Percentiles rank a stretch among this genome's conserved stretches.
Conservation (phyloP, 495 filamentous ascomycete species). For the Amniculicola lignicola region DNA sequence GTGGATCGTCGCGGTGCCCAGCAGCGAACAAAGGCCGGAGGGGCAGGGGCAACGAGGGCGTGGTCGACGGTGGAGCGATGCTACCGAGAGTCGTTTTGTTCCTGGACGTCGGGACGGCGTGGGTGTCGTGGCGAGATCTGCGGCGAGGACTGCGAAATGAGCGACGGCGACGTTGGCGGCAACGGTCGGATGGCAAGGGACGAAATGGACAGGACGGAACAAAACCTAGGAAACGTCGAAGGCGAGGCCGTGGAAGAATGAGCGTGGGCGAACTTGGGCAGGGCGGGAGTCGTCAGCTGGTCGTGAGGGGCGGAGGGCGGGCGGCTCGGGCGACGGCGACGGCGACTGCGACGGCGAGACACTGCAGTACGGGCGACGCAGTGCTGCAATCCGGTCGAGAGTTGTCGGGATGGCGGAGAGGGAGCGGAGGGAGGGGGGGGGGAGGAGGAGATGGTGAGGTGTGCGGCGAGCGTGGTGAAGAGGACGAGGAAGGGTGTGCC, state of each 20-base stretch:
- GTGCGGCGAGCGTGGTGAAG: slow-evolving; percentile 6
- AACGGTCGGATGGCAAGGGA: slow-evolving; percentile 10
- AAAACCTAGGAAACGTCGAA: slow-evolving; percentile 16
- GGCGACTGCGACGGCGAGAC: slow-evolving; percentile 29
- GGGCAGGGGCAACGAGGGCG: neutral
- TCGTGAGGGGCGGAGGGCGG: neutral
- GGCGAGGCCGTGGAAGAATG: slow-evolving; percentile 24
- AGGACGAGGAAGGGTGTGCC: neutral
- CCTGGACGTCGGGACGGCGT: slow-evolving; percentile 10
- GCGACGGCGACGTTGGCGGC: slow-evolving; percentile 8
- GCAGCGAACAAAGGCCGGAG: neutral
- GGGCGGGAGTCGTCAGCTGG: slow-evolving; percentile 4
- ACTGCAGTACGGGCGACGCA: slow-evolving; percentile 16
- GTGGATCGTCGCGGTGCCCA: slow-evolving; percentile 4
- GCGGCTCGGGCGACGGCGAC: slow-evolving; percentile 1
- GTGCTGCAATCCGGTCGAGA: slow-evolving; percentile 25
- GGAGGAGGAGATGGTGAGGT: slow-evolving; percentile 7
- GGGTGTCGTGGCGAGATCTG: neutral
- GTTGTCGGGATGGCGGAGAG: slow-evolving; percentile 21
- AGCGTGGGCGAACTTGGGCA: slow-evolving; percentile 28
- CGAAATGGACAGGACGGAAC: slow-evolving; percentile 18
- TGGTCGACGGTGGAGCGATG: neutral
- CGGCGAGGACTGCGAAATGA: slow-evolving; percentile 8
- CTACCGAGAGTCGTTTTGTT: slow-evolving; percentile 25
- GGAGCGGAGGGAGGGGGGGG: neutral